Conservation (phyloP, 345 rosid genomes). For the Xanthoceras sorbifolium region DNA sequence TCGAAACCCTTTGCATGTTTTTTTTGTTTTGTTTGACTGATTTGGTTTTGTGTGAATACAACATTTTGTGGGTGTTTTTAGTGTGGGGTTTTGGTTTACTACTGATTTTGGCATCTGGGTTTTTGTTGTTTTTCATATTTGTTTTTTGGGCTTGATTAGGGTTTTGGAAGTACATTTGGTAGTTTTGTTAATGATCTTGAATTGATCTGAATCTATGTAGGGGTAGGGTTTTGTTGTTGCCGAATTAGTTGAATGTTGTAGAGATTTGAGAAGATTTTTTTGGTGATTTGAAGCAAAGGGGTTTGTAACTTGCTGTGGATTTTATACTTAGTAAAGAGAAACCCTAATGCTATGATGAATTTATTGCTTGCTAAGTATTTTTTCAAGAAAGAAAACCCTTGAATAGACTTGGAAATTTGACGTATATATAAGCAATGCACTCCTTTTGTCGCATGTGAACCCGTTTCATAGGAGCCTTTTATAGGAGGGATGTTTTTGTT, state of each 20-base stretch:
- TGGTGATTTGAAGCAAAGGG: conserved; percentile 7
- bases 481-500: background rate
- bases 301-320: background rate
- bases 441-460: background rate
- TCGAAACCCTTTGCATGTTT: background rate
- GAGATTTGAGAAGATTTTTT: background rate
- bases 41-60: background rate
- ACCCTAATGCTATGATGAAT: background rate
- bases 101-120: conserved; percentile 1
- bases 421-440: background rate
- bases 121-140: background rate
- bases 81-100: background rate
- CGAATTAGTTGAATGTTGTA: background rate
- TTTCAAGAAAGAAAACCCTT: background rate
- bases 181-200: background rate
- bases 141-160: background rate
- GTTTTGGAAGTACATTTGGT: background rate
- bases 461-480: background rate
- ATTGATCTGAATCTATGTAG: background rate
- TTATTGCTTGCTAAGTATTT: background rate
- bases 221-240: background rate
- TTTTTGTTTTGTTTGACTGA: background rate
- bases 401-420: background rate
- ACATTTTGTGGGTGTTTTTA: background rate
- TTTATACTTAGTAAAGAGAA: background rate